Base-by-base conservation (phyloP, 345 rosid genomes). In the Stellera chamaejasme region DNA sequence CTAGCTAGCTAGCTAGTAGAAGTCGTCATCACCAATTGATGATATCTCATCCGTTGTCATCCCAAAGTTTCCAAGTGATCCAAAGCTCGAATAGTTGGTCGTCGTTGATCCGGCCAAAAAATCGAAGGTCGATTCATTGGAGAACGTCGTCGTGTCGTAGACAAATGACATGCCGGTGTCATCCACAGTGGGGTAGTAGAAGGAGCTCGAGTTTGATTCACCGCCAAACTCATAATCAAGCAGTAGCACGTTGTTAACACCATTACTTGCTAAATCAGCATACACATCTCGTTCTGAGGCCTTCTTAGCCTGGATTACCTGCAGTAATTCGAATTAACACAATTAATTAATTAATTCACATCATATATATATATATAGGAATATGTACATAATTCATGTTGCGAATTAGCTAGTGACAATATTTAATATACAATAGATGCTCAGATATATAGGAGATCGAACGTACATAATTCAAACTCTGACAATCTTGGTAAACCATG, bases 291-390 rank as follows among this genome's bases (percentile, higher is more conserved):
- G 76, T 51, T 83, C 92, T 0, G 81, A 70, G 4, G 96, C 92
- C 72, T 89, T 93, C 66, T 69, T 84, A 27, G 96, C 99, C 60
- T 93, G 87, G 67, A 89, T 89, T 45, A 83, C 90, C 99, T 93
- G 75, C 63, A 27, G 45, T n/a, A n/a, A n/a, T 19, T 19, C 23
- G 1, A 19, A 19, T 19, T 19, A 19, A 19, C 23, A 19, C 23
- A 2, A 8, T 12, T 9, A 32, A 55, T 45, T 19, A 27, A 12
- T 23, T 19, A 2, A 14, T n/a, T n/a, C n/a, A n/a, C 9, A 27
- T 19, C 23, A 19, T 19, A 19, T 19, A n/a, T n/a, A n/a, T n/a
- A n/a, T n/a, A n/a, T n/a, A n/a, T n/a, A n/a, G n/a, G n/a, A n/a
- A n/a, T n/a, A n/a, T n/a, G n/a, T n/a, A n/a, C n/a, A n/a, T n/a